These are phyloP conservation scores for Pseudogymnoascus sp. DNA, from an alignment of 2,329 filamentous ascomycete genomes.

Conservation along the genomic window DNA sequence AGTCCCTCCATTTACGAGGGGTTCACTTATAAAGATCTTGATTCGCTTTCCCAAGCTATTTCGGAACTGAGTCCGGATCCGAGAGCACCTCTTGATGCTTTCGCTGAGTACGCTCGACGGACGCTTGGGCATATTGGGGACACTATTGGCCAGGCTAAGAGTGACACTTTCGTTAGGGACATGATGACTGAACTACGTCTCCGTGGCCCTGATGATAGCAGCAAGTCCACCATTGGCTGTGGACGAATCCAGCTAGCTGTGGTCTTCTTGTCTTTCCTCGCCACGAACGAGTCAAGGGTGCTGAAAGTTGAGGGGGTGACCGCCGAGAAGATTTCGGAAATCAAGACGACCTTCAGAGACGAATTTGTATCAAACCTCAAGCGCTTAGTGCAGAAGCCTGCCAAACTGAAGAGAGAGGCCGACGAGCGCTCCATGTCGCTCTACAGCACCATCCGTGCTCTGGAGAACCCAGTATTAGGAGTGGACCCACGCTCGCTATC, in stretches of 20 bases:
- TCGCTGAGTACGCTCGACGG: conserved; percentile 21
- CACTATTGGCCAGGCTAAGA: conserved; percentile 21
- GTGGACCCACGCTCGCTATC: conserved; percentile 15
- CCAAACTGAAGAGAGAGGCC: conserved; percentile 9
- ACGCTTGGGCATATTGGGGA: conserved; percentile 18
- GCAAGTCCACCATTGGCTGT: background rate
- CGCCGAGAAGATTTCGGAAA: background rate
- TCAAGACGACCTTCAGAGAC: conserved; percentile 15
- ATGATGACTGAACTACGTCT: background rate
- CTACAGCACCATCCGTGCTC: conserved; percentile 20
- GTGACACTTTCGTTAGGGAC: conserved; percentile 8
- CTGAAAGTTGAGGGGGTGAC: background rate
- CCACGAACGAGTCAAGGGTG: background rate
- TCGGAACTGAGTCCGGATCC: conserved; percentile 7
- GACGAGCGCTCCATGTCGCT: conserved; percentile 15
- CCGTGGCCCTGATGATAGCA: background rate
- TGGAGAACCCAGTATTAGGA: conserved; percentile 14
- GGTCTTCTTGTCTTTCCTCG: background rate
- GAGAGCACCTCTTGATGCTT: conserved; percentile 15
- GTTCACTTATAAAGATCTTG: conserved; percentile 34
- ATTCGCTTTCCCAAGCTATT: conserved; percentile 25
- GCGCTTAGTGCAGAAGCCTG: conserved; percentile 14
- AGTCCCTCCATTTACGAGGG: conserved; percentile 43
- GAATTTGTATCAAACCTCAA: conserved; percentile 19
- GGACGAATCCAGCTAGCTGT: background rate